Percentiles rank a stretch among this genome's conserved stretches.
These are phyloP conservation scores for Phaseolus coccineus DNA, from an alignment of 331 rosid species.

Conservation along the genomic window DNA sequence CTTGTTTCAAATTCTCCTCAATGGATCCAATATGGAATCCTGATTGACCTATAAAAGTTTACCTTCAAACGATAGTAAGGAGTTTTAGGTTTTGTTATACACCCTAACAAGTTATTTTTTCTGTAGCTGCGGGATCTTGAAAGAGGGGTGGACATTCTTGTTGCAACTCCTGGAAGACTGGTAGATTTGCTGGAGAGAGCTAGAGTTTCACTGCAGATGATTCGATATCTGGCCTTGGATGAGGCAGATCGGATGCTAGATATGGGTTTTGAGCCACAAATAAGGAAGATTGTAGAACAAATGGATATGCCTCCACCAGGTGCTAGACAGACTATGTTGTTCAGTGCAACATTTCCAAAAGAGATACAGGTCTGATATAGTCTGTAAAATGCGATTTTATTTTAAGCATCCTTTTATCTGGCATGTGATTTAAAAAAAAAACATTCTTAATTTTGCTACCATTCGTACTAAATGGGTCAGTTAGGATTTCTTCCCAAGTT, in stretches of 20 bases:
- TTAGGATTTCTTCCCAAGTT: background rate
- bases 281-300: slow-evolving; percentile 76
- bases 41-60: background rate
- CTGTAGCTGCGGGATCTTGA: slow-evolving; percentile 76
- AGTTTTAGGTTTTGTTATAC: slow-evolving; percentile 10
- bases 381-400: background rate
- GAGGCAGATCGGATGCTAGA: slow-evolving; percentile 88
- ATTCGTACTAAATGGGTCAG: slow-evolving; percentile 1
- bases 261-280: slow-evolving; percentile 88
- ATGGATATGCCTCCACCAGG: slow-evolving; percentile 88
- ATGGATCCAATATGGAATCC: slow-evolving; percentile 6
- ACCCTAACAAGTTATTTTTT: slow-evolving; percentile 26
- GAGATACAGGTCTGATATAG: slow-evolving; percentile 69
- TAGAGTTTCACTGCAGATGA: slow-evolving; percentile 77
- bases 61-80: background rate
- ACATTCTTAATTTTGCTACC: slow-evolving; percentile 15
- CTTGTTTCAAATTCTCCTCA: slow-evolving; percentile 16
- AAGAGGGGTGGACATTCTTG: slow-evolving; percentile 86
- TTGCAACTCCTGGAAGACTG: slow-evolving; percentile 84
- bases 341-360: slow-evolving; percentile 83
- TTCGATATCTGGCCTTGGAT: slow-evolving; percentile 69
- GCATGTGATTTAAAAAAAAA: background rate
- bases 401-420: slow-evolving; percentile 41
- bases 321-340: slow-evolving; percentile 77
- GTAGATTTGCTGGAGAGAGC: slow-evolving; percentile 88